Percentiles rank a stretch among this genome's conserved stretches.
These are phyloP conservation scores for Penicillium longicatenatum DNA, from an alignment of 495 filamentous ascomycete genomes.

Conservation along the genomic window DNA sequence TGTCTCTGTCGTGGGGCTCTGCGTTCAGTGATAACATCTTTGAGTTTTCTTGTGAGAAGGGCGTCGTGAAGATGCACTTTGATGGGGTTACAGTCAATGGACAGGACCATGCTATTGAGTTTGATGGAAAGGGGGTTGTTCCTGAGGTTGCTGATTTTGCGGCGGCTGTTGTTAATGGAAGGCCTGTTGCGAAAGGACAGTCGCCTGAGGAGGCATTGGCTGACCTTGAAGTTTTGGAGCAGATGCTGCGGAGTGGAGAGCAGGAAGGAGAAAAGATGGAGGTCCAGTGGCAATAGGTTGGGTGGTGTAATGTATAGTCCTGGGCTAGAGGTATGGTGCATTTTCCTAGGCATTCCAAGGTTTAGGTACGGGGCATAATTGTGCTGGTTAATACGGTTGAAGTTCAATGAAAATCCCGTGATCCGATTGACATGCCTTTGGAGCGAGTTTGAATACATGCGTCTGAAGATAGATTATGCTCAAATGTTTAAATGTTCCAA, in stretches of 20 bases:
- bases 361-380: too few species aligned
- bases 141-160: constrained; percentile 71
- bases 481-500: too few species aligned
- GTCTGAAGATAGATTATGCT: too few species aligned
- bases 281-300: constrained; percentile 24
- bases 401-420: too few species aligned
- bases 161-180: constrained; percentile 47
- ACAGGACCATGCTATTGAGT: constrained; percentile 52
- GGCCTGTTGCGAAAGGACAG: constrained; percentile 56
- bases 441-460: too few species aligned
- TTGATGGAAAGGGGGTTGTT: constrained; percentile 60
- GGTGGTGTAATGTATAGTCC: not conserved
- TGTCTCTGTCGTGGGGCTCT: constrained; percentile 67
- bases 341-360: too few species aligned
- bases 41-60: constrained; percentile 52
- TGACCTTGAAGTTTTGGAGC: constrained; percentile 70
- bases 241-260: constrained; percentile 65
- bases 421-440: too few species aligned
- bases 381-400: too few species aligned
- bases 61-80: constrained; percentile 52
- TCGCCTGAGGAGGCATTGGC: constrained; percentile 65
- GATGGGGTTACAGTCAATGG: constrained; percentile 58
- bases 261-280: constrained; percentile 48
- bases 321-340: too few species aligned
- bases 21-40: constrained; percentile 56